A percentile compares a stretch with the other conserved stretches of the same genome.
Evolutionary conservation across 1,139 yeast species (phyloP).

Genomic region (Candida sanyaensis): DNA sequence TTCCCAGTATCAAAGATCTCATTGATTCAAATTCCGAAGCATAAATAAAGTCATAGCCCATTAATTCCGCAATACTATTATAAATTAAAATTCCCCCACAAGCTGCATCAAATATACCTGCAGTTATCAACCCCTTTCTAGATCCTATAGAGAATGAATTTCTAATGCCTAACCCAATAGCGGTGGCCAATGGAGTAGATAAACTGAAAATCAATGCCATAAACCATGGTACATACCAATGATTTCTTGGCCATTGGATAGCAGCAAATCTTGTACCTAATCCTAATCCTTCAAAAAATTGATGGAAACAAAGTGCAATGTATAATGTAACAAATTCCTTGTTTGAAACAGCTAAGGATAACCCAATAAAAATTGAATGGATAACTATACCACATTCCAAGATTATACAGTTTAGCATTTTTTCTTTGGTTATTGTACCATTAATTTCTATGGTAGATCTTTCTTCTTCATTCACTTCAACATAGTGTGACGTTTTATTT

Average conservation of each 20-base stretch:
- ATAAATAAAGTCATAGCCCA: conserved; percentile 41
- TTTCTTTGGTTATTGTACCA: conserved; percentile 12
- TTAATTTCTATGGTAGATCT: background rate
- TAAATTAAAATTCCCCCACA: conserved; percentile 44
- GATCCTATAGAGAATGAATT: conserved; percentile 35
- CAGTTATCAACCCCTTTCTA: conserved; percentile 32
- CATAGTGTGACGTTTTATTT: background rate
- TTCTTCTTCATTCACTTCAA: background rate
- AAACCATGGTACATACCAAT: conserved; percentile 34
- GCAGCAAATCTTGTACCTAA: conserved; percentile 43
- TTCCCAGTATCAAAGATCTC: conserved; percentile 24
- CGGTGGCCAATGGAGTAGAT: conserved; percentile 39
- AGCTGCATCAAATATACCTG: conserved; percentile 38
- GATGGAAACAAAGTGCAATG: conserved; percentile 42
- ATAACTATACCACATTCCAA: conserved; percentile 43
- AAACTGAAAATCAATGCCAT: conserved; percentile 32
- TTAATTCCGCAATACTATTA: conserved; percentile 40
- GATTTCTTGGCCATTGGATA: conserved; percentile 34
- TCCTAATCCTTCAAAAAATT: conserved; percentile 44
- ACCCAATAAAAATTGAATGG: conserved; percentile 44
- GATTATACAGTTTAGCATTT: conserved; percentile 27
- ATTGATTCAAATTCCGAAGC: conserved; percentile 26
- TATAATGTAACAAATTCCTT: conserved; percentile 37
- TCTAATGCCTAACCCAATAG: conserved; percentile 39
- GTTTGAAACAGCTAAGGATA: conserved; percentile 41